phyloP scores from a whole-genome alignment of 257 asterid genomes.

The Anisodus tanguticus region DNA sequence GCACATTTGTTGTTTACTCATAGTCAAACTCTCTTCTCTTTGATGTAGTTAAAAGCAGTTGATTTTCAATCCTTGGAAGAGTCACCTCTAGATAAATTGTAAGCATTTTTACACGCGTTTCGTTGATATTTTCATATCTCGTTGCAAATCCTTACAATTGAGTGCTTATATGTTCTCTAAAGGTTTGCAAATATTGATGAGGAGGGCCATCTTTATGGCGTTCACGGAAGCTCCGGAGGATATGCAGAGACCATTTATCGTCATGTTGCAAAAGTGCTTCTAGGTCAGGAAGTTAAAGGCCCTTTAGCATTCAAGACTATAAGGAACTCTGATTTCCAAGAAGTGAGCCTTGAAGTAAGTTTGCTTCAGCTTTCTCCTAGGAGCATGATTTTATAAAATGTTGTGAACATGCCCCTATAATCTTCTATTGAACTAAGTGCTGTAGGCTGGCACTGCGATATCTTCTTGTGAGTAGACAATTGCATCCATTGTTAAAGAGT shows the following conservation, averaged over 20 bases:
- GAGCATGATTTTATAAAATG: neutral
- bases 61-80: constrained; percentile 78
- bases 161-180: constrained; percentile 32
- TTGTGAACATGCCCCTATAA: constrained; percentile 2
- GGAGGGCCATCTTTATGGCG: constrained; percentile 72
- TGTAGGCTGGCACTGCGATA: neutral
- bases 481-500: constrained; percentile 9
- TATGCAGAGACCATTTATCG: constrained; percentile 88
- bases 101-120: constrained; percentile 37
- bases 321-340: constrained; percentile 89
- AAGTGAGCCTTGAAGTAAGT: constrained; percentile 85
- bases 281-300: constrained; percentile 67
- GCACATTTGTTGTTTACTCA: neutral
- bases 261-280: constrained; percentile 70
- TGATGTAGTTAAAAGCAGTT: constrained; percentile 72
- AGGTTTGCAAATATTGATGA: constrained; percentile 82
- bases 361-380: constrained; percentile 23
- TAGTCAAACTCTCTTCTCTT: neutral
- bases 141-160: constrained; percentile 25
- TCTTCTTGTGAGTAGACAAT: neutral
- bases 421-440: constrained; percentile 17
- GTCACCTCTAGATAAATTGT: constrained; percentile 86
- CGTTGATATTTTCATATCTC: constrained; percentile 6
- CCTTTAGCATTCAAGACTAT: constrained; percentile 74
- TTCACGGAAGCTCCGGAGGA: constrained; percentile 94